Evolutionary conservation across 495 filamentous ascomycete genomes (phyloP), one percentile per base, ranked within the genome.

Genomic region (Jackrogersella multiformis): DNA sequence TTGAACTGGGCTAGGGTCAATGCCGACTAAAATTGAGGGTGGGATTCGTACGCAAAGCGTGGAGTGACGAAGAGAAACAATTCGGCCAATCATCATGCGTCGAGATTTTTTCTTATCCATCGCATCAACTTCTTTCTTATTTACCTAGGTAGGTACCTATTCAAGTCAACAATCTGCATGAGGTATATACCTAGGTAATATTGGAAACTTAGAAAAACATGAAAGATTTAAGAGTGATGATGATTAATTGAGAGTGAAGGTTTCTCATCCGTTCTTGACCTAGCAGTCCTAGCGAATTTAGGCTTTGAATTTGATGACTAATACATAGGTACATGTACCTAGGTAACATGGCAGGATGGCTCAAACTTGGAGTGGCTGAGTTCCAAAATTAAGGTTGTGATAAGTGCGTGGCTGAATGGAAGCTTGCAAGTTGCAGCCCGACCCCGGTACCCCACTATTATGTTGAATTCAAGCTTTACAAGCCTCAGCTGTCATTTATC

Each of bases 1-100:
- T 63, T 49, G 58, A 41, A 46, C 46, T 61, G 15, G 28, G n/a
- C 52, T 66, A 35, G 18, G n/a, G 42, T 55, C 54, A 36, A 57
- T 45, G 53, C 34, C 60, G 49, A 51, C 52, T 15, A 57, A 61
- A 24, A 60, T 41, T 45, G 38, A 41, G 30, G 53, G 53, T 48
- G 28, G 42, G 61, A 63, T 70, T 54, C 63, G 68, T 63, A 57
- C 34, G 39, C 53, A 35, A 35, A 42, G 20, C 45, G 46, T 20
- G 49, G 34, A 57, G 32, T 39, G 13, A 30, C 21, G 41, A 44
- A 28, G 30, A 55, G 53, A 56, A 35, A 46, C 28, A 45, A 23
- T 13, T n/a, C 18, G 9, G 45, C 39, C 20, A 54, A 55, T 46
- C 48, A 55, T 32, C 32, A 35, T 35, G n/a, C n/a, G n/a, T n/a